Base-by-base conservation (phyloP, 2,329 filamentous ascomycete genomes). In the Colletotrichum camelliae region DNA sequence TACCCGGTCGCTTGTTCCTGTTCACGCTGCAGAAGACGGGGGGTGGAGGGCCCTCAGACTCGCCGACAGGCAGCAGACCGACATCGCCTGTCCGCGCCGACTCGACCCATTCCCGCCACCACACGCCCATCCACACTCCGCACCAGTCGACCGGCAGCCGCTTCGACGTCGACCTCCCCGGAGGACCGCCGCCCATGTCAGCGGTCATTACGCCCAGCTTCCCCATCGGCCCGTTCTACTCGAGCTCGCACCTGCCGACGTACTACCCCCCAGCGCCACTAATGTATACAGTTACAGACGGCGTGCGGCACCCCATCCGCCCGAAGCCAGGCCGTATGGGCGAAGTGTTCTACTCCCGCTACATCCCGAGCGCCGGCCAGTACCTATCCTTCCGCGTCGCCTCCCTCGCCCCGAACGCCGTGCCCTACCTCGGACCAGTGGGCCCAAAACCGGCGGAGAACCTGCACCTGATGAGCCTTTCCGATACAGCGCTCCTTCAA, bases 371-470 rank as follows among this genome's bases (percentile, higher is more conserved):
- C 62, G 87, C 96, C 3, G 91, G 91, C 7, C 95, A 97, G 82
- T 98, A 96, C 78, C 89, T 99, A 10, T 96, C 95, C 0, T 97
- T 99, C 85, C 93, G 97, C 24, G 93, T 97, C 1, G 96, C 96
- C 0, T 95, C 93, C 0, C 86, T 94, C 7, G 93, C 93, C 39
- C 83, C 90, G 2, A 89, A 90, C 64, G 89, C 93, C 0, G 90
- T 94, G 1, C 88, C 91, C 0, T 92, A 95, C 81, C 86, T 90
- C 31, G 94, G 94, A 0, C 92, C 93, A 0, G 82, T 87, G 0
- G 87, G 88, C 1, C 83, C 85, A 0, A 82, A 81, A 18, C 86
- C 82, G 18, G 85, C 80, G 61, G 84, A 83, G 74, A 85, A 86
- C 72, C 78, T 80, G 24, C 86, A 87, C 72, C 84, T 90, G 75